Percentiles rank a stretch among this genome's conserved stretches.
These are phyloP conservation scores for Herpetomonas muscarum DNA, from an alignment of 208 protist genomes.

Conservation along the genomic window DNA sequence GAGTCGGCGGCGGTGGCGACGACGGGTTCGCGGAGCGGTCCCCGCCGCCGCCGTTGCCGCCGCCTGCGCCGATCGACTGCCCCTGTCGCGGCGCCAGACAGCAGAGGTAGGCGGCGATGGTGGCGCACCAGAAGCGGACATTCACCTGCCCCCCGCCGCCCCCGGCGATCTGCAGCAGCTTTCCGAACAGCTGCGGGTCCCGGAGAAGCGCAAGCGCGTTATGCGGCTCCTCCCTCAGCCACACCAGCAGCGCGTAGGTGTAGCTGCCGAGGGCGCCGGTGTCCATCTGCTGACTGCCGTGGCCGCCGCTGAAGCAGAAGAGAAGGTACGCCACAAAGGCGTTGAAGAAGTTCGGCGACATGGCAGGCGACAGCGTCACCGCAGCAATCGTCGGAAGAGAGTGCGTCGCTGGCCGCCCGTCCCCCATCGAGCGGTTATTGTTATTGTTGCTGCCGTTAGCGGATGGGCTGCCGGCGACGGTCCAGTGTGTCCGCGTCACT, in stretches of 20 bases:
- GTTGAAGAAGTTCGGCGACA: conserved; percentile 33
- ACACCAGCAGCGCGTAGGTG: conserved; percentile 38
- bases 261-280: conserved; percentile 61
- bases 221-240: conserved; percentile 18
- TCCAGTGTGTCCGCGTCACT: conserved; percentile 16
- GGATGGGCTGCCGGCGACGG: too few relatives aligned
- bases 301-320: conserved; percentile 41
- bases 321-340: conserved; percentile 44
- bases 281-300: conserved; percentile 47
- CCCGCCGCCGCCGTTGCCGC: too few relatives aligned
- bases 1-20: conserved; percentile 5
- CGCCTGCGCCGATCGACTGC: not conserved
- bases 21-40: not conserved
- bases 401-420: not conserved
- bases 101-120: conserved; percentile 50
- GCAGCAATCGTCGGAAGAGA: not conserved
- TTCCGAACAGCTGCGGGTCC: conserved; percentile 35
- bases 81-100: conserved; percentile 9
- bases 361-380: not conserved
- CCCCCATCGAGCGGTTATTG: too few relatives aligned
- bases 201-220: conserved; percentile 25
- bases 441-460: too few relatives aligned
- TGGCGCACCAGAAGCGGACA: conserved; percentile 64
- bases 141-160: conserved; percentile 43
- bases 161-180: conserved; percentile 37